Evolutionary conservation across 495 filamentous ascomycete genomes (phyloP), one percentile per base, ranked within the genome.

Genomic region (Aspergillus cristatus): DNA sequence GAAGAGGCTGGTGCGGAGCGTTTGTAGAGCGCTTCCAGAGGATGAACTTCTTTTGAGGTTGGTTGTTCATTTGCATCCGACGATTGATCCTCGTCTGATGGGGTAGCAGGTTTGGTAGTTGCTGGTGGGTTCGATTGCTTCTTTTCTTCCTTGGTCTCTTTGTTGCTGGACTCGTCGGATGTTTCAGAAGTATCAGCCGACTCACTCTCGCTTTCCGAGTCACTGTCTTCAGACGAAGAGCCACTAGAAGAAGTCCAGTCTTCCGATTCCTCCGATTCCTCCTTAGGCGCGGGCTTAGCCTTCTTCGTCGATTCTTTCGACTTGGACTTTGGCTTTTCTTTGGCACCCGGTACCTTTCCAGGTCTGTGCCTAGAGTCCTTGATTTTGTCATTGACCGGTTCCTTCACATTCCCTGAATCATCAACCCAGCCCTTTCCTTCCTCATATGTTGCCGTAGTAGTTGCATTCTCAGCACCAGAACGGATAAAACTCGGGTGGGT

Each of bases 341-440:
- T 67, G 10, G 54, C 48, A 3, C 63, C 63, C 26, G 54, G 35
- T 17, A 59, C 35, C 33, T 63, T 44, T 6, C 65, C 65, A 8
- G 65, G 63, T 16, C 42, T 51, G 22, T 57, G 55, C 20, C 63
- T 42, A 10, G 51, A 43, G 33, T 53, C 67, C 7, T 47, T 54
- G 28, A 51, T 48, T 34, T 57, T 62, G 4, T 60, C 53, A 49
- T 58, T 48, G 43, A 48, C 45, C 43, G 35, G 41, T 52, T 67
- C 95, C 81, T 91, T 76, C 14, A 95, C 50, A 36, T 80, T 76
- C 2, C 88, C 91, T 13, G 77, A 63, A 46, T 76, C 74, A 51
- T 95, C 84, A 3, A 94, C 69, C 91, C 91, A 96, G 0, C 91
- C 90, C 46, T 84, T 84, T 12, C 79, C 86, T 18, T 96, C 56